These are phyloP conservation scores for Arabidopsis arenosa DNA, from an alignment of 345 rosid genomes.

Conservation along the genomic window DNA sequence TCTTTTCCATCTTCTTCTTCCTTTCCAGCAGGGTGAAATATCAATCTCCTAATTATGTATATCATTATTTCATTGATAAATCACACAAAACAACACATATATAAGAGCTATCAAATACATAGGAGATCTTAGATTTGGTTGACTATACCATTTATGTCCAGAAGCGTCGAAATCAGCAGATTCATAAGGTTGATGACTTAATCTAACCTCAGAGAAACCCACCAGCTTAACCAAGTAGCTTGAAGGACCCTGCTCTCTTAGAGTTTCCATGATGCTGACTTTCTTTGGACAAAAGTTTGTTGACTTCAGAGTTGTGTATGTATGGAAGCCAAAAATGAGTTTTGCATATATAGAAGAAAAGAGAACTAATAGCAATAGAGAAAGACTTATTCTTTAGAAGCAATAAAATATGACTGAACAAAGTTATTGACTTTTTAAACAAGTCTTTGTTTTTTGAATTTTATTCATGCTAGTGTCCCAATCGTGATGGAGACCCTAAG, in stretches of 20 bases:
- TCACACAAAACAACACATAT: not conserved
- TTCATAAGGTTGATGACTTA: constrained; percentile 12
- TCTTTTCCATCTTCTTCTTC: constrained; percentile 2
- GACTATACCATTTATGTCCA: constrained; percentile 15
- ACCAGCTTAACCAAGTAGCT: constrained; percentile 21
- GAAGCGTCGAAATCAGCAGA: constrained; percentile 9
- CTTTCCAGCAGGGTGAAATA: constrained; percentile 24
- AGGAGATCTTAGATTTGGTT: not conserved
- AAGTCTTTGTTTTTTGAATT: not conserved
- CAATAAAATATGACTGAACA: not conserved
- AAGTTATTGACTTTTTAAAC: not conserved
- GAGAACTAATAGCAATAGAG: not conserved
- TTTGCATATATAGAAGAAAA: not conserved
- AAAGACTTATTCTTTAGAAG: not conserved
- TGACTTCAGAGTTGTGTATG: not conserved
- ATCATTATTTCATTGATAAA: not conserved
- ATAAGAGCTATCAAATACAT: not conserved
- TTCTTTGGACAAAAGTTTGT: not conserved
- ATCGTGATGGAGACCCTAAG: no score
- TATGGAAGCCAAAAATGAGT: not conserved
- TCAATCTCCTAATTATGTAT: constrained; percentile 2
- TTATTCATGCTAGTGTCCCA: not conserved
- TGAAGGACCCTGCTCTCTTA: constrained; percentile 31
- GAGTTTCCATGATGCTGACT: not conserved
- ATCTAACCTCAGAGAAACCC: constrained; percentile 24